Evolutionary conservation across 2,329 filamentous ascomycete species (phyloP), one percentile per base, ranked within the genome.

Genomic region (Fusarium oxysporum): DNA sequence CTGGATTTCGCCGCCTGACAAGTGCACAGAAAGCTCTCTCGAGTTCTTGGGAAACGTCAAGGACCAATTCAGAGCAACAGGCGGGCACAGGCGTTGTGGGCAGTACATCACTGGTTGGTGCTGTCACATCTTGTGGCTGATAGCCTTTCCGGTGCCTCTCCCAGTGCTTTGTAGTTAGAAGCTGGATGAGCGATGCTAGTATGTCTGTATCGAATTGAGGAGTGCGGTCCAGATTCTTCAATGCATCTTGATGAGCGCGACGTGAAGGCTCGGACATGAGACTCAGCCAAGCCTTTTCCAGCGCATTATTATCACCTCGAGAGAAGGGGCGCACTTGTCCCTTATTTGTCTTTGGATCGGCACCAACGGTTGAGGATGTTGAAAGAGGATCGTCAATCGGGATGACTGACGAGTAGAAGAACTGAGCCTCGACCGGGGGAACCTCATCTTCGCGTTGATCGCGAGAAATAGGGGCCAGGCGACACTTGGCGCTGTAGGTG

Each of bases 321-420:
- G 93, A 92, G 81, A 97, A 97, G 0, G 95, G 94, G 47, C 93
- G 90, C 13, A 94, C 89, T 51, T 90, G 88, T 40, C 88, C 86
- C 75, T 88, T 91, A 38, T 86, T 82, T 62, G 86, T 81, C 62
- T 84, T 87, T 19, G 86, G 79, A 56, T 91, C 83, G 80, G 86
- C 76, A 30, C 81, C 81, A 78, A 88, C 80, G 81, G 90, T 78
- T 83, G 87, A 81, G 16, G 86, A 83, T 3, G 92, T 89, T 14
- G 92, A 94, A n/a, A 97, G 87, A 30, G 94, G 94, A 78, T 97
- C 95, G 78, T 97, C 95, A 78, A 97, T 95, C 35, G 94, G 92
- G 55, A 96, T 88, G 17, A 91, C 85, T 16, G 94, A 96, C 19
- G 91, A 89, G 81, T 97, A 97, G 82, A 97, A 97, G 84, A 94